phyloP scores from a whole-genome alignment of 2,329 filamentous ascomycete genomes.

The Calonectria montana region DNA sequence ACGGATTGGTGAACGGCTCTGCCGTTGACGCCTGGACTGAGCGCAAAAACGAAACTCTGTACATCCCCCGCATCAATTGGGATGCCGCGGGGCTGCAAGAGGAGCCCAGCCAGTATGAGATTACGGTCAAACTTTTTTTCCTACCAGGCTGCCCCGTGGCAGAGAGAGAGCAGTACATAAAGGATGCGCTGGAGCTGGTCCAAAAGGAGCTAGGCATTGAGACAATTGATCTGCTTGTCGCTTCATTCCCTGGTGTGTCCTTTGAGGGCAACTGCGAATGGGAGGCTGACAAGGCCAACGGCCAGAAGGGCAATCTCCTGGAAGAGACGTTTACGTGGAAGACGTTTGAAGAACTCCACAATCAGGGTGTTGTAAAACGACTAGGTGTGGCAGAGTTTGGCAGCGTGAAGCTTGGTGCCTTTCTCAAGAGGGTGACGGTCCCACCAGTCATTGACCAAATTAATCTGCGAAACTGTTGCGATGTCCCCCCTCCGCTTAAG shows the following conservation, averaged over 20 bases:
- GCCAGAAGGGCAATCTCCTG: slow-evolving; percentile 71
- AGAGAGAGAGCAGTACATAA: slow-evolving; percentile 75
- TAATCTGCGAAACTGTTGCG: slow-evolving; percentile 95
- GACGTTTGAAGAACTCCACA: slow-evolving; percentile 78
- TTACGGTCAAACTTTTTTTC: slow-evolving; percentile 96
- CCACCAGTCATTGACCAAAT: slow-evolving; percentile 92
- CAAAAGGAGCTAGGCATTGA: slow-evolving; percentile 80
- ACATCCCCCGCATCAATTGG: slow-evolving; percentile 83
- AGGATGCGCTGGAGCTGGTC: slow-evolving; percentile 84
- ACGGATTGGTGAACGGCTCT: slow-evolving; percentile 49
- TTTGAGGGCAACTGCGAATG: slow-evolving; percentile 95
- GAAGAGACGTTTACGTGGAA: slow-evolving; percentile 77
- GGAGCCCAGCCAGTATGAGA: slow-evolving; percentile 87
- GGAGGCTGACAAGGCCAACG: slow-evolving; percentile 73
- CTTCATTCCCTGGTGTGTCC: slow-evolving; percentile 91
- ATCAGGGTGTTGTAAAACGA: slow-evolving; percentile 76
- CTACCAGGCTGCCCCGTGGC: slow-evolving; percentile 76
- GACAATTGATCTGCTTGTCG: slow-evolving; percentile 87
- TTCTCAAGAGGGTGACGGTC: slow-evolving; percentile 77
- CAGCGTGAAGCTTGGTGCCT: slow-evolving; percentile 81
- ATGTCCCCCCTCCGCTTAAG: slow-evolving; percentile 88
- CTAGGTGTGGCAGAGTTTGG: slow-evolving; percentile 94
- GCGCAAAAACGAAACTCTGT: slow-evolving; percentile 69
- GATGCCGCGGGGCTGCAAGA: slow-evolving; percentile 78
- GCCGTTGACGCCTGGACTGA: slow-evolving; percentile 74